phyloP scores from a whole-genome alignment of 441 rosid species.

The Iberis amara region DNA sequence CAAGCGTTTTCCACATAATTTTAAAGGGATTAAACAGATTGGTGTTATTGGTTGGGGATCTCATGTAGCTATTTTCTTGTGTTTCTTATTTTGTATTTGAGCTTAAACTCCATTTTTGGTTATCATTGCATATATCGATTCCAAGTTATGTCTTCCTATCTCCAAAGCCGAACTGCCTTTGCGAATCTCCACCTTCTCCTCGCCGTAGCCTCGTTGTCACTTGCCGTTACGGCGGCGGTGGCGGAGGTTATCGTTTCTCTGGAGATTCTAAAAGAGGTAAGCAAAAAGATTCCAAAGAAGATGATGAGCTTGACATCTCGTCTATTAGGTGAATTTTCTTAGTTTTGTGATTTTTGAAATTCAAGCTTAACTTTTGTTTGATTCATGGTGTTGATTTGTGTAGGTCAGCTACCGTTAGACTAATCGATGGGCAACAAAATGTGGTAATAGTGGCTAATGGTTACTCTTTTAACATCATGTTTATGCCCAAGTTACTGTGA shows the following conservation, averaged over 20 bases:
- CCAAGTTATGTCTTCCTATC: conserved; percentile 45
- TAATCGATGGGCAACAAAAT: conserved; percentile 66
- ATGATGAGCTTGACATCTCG: conserved; percentile 59
- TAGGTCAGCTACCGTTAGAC: conserved; percentile 78
- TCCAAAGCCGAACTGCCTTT: conserved; percentile 27
- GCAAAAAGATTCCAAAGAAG: conserved; percentile 41
- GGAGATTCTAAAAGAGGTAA: conserved; percentile 43
- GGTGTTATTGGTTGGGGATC: conserved; percentile 94
- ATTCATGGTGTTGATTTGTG: conserved; percentile 12
- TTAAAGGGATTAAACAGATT: conserved; percentile 78
- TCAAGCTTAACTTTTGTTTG: neutral
- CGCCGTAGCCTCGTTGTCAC: conserved; percentile 31
- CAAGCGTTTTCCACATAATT: conserved; percentile 62
- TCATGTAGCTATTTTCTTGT: conserved; percentile 37
- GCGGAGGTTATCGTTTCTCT: conserved; percentile 40
- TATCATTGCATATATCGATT: conserved; percentile 35
- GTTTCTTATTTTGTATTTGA: neutral
- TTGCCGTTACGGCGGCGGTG: conserved; percentile 56
- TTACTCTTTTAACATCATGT: too few species aligned
- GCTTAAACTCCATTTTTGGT: neutral
- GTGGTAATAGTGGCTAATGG: conserved; percentile 41
- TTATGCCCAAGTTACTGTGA: too few species aligned
- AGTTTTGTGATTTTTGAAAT: neutral
- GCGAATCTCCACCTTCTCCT: conserved; percentile 16
- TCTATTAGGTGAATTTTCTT: conserved; percentile 40